Percentiles rank a stretch among this genome's conserved stretches.
These are phyloP conservation scores for Carpinus fangiana DNA, from an alignment of 306 rosid species.

Conservation along the genomic window DNA sequence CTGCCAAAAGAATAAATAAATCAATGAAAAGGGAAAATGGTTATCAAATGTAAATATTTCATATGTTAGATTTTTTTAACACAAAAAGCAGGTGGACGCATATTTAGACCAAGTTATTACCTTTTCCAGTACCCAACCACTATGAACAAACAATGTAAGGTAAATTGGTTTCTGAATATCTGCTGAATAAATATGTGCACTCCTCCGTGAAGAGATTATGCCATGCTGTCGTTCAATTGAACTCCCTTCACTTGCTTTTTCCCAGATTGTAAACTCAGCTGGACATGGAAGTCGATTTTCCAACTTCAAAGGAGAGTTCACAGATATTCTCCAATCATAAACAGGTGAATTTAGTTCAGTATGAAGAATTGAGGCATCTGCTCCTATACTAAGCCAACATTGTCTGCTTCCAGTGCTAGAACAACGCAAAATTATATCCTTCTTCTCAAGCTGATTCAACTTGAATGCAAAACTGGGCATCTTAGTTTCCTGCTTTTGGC, in stretches of 20 bases:
- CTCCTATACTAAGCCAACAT: slow-evolving; percentile 81
- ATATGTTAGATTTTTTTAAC: background rate
- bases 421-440: slow-evolving; percentile 77
- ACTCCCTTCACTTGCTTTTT: slow-evolving; percentile 72
- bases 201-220: slow-evolving; percentile 65
- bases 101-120: slow-evolving; percentile 39
- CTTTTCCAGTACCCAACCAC: slow-evolving; percentile 96
- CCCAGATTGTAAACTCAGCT: slow-evolving; percentile 74
- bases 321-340: slow-evolving; percentile 91
- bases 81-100: background rate
- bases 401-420: slow-evolving; percentile 60
- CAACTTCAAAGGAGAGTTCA: slow-evolving; percentile 81
- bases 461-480: slow-evolving; percentile 51
- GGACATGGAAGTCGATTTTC: slow-evolving; percentile 94
- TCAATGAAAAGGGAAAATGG: background rate
- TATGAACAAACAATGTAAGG: slow-evolving; percentile 74
- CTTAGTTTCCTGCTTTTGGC: slow-evolving; percentile 50
- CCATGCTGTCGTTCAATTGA: slow-evolving; percentile 62
- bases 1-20: slow-evolving; percentile 43
- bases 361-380: slow-evolving; percentile 93
- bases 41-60: slow-evolving; percentile 6
- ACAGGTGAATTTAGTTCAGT: slow-evolving; percentile 90
- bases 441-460: slow-evolving; percentile 89
- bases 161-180: slow-evolving; percentile 82
- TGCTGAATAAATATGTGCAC: slow-evolving; percentile 78